Evolutionary conservation across 768 basidiomycete genomes (phyloP), one percentile per base, ranked within the genome.

Genomic region (Leccinum variicolor): DNA sequence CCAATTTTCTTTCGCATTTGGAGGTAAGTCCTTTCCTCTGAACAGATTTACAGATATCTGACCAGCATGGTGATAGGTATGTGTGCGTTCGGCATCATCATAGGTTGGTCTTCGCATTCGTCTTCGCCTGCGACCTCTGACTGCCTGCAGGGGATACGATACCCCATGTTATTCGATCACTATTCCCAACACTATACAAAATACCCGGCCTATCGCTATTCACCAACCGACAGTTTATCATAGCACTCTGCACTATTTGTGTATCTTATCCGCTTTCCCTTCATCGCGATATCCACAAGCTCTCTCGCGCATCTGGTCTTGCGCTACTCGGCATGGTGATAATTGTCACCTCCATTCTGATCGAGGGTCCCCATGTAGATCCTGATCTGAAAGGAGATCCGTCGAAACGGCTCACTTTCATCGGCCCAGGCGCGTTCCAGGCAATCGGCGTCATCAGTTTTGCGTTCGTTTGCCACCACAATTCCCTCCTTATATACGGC

Each of bases 61-160:
- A 63, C 46, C 43, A 33, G 3, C n/a, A 23, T 58, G 28, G 11
- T 29, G 14, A 39, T 56, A 91, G 92, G 96, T 45, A 98, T 98
- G 94, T 96, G 94, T 63, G 96, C 96, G 0, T 98, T 98, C 70
- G 92, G 94, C 28, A 96, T 98, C 65, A 98, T 98, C 64, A 93
- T 97, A 54, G 87, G 79, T 81, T 49, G 39, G 66, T 54, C 52
- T 56, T 53, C 52, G 33, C 13, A 43, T 11, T 29, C 14, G 3
- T 43, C 19, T 23, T 55, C 41, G 26, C 23, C 46, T 47, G 39
- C 36, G 15, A 17, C 6, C 4, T 33, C 34, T 25, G 15, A 46
- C 54, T 43, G 13, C 41, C 51, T 25, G 56, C 64, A 82, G 94
- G 97, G 61, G 97, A 99, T 74, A 96, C 96, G 9, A 89, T 98